Percentiles rank a stretch among this genome's conserved stretches.
Conservation (phyloP, 1,284 basidiomycete genomes). For the Pseudozyma sp. region DNA sequence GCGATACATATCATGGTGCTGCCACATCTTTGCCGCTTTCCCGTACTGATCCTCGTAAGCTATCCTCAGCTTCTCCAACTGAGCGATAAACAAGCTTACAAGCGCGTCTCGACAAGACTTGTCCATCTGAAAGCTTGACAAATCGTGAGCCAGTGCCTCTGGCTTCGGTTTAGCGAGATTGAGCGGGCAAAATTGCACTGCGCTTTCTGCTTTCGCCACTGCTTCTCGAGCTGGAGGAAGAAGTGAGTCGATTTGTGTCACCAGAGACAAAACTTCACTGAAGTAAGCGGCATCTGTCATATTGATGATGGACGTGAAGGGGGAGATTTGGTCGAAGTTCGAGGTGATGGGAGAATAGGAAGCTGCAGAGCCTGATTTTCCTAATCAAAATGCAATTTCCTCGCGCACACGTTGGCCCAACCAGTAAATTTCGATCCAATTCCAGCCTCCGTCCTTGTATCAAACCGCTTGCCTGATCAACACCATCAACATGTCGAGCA, state of each 20-base stretch:
- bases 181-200: neutral
- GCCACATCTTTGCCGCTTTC: conserved; percentile 1
- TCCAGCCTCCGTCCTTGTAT: neutral
- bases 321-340: neutral
- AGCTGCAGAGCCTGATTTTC: neutral
- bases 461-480: neutral
- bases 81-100: neutral
- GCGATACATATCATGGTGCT: neutral
- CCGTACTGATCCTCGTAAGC: neutral
- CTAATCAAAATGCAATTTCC: neutral
- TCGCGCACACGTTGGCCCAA: too few relatives aligned
- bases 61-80: neutral
- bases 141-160: neutral
- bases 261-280: neutral
- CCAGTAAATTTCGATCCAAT: too few relatives aligned
- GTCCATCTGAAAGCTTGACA: neutral
- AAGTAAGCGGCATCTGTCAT: neutral
- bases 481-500: neutral
- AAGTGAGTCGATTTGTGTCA: neutral
- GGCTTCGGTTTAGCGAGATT: neutral
- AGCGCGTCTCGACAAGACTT: neutral
- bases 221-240: neutral
- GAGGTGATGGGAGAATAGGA: neutral
- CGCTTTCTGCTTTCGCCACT: neutral
- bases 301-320: neutral